Percentiles rank a stretch among this genome's conserved stretches.
phyloP scores from a whole-genome alignment of 208 protist species.

The Leishmania tropica region DNA sequence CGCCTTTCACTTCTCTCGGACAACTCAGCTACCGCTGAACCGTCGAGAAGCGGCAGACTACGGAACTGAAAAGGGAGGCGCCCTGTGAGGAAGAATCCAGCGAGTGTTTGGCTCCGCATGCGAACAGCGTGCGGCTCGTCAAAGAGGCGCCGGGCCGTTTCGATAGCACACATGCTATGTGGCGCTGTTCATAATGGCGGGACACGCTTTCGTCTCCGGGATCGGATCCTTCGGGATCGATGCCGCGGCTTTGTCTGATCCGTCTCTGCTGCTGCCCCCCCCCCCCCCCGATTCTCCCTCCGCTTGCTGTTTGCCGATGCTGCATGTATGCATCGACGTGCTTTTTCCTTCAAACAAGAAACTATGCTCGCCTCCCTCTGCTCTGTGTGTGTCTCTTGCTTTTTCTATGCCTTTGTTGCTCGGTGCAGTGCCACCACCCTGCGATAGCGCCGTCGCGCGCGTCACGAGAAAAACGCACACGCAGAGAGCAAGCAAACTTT shows the following conservation, averaged over 20 bases:
- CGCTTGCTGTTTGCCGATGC: background rate
- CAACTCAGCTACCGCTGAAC: background rate
- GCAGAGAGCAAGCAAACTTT: background rate
- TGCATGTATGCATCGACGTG: background rate
- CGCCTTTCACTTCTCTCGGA: slow-evolving; percentile 1
- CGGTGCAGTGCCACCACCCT: background rate
- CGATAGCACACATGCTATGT: background rate
- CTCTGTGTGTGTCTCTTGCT: background rate
- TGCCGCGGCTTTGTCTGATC: background rate
- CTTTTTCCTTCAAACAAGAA: background rate
- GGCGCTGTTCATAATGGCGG: background rate
- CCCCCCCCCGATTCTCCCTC: background rate
- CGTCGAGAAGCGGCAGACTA: slow-evolving; percentile 13
- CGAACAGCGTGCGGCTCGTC: background rate
- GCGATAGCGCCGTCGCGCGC: background rate
- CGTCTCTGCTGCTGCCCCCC: background rate
- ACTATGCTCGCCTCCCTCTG: background rate
- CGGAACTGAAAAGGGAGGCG: slow-evolving; percentile 18
- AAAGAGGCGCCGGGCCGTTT: background rate
- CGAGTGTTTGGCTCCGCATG: background rate
- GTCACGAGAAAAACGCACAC: background rate
- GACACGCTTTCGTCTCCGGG: background rate
- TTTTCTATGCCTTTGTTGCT: background rate
- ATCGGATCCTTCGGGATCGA: too few species aligned
- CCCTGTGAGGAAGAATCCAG: background rate